Base-by-base conservation (phyloP, 768 basidiomycete genomes). In the Daedaleopsis sinensis region DNA sequence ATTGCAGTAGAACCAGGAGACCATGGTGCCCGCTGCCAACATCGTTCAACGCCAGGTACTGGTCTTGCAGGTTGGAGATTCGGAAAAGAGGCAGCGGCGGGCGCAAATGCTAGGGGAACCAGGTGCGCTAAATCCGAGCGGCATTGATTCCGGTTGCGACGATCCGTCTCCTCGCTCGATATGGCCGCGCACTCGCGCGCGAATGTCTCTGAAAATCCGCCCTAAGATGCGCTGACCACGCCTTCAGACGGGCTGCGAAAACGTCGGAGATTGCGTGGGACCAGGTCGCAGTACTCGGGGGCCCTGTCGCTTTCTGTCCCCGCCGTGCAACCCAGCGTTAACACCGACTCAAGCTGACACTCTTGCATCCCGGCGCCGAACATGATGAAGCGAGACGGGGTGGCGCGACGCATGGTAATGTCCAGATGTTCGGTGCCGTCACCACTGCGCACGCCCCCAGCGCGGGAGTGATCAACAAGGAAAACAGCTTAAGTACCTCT, bases 191-290 rank as follows among this genome's bases (percentile, higher is more conserved):
- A 38, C 24, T 11, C n/a, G 44, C 9, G 46, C 13, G 18, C 32
- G 9, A 12, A 21, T 19, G 39, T n/a, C 12, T 24, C 7, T 36
- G 35, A 43, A 13, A 16, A 19, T 4, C 35, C 12, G 43, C 32
- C 48, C 39, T 50, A 49, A 39, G 15, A 42, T 7, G 46, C 53
- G 48, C 39, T 27, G 42, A 11, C 3, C 12, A 43, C 11, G 42
- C 42, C 44, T n/a, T 5, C 21, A 18, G n/a, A 46, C 21, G 44
- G 37, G 54, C 35, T 56, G 60, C 60, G 60, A 56, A 27, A 55
- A 61, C 48, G 47, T 61, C 59, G 59, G 59, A 53, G 23, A 21
- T 11, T 12, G 19, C 60, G 60, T 61, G 60, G 55, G 60, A 43
- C 18, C 49, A 18, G 21, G 43, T 42, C 27, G 60, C 49, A 55